Evolutionary conservation across 768 basidiomycete species (phyloP).

Genomic region (Auricularia sp.): DNA sequence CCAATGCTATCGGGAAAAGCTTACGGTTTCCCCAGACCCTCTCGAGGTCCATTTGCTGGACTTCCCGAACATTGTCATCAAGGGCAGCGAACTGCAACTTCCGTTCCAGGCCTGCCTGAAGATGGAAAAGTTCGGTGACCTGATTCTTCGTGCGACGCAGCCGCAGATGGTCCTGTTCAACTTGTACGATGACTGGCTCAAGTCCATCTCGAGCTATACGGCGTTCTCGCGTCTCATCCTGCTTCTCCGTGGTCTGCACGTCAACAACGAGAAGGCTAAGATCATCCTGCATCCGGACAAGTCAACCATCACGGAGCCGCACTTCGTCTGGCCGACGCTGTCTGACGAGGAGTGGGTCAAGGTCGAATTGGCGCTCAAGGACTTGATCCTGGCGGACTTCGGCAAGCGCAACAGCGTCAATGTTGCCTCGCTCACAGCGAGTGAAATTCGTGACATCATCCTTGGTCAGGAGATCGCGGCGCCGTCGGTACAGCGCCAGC

Average conservation of each 20-base stretch:
- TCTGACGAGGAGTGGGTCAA: constrained; percentile 97
- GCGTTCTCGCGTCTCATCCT: constrained; percentile 97
- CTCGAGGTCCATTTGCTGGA: constrained; percentile 97
- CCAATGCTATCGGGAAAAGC: not conserved
- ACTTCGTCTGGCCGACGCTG: constrained; percentile 95
- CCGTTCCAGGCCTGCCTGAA: constrained; percentile 99
- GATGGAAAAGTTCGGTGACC: constrained; percentile 99
- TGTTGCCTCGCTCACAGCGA: constrained; percentile 91
- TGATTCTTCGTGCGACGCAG: constrained; percentile 93
- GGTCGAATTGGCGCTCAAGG: constrained; percentile 97
- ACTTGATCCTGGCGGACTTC: constrained; percentile 94
- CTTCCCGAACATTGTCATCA: constrained; percentile 99
- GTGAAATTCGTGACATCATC: constrained; percentile 96
- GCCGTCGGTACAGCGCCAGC: constrained; percentile 91
- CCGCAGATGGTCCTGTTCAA: constrained; percentile 99
- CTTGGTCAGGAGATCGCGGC: constrained; percentile 97
- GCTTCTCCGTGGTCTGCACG: constrained; percentile 92
- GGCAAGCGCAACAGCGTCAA: constrained; percentile 99
- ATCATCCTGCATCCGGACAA: constrained; percentile 96
- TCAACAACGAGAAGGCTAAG: constrained; percentile 99
- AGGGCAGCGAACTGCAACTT: constrained; percentile 93
- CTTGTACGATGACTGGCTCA: constrained; percentile 98
- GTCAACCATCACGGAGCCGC: constrained; percentile 90
- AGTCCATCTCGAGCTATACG: constrained; percentile 97
- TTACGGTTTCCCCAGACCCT: constrained; percentile 37